phyloP scores from a whole-genome alignment of 2,329 filamentous ascomycete species.

The Colletotrichum siamense region DNA sequence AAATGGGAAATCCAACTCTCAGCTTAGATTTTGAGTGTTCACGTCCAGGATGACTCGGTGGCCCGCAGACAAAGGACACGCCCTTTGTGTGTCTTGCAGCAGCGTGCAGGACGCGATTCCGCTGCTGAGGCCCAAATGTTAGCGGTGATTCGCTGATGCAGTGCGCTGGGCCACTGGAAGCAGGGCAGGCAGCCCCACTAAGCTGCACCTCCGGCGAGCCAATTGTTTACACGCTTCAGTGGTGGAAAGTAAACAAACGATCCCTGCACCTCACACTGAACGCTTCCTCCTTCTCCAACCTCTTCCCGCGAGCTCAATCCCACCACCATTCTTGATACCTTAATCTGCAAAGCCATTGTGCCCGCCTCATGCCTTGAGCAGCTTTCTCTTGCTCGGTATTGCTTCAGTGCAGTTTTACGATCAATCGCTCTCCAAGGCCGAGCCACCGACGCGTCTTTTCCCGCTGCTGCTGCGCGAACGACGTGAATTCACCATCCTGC shows the following conservation, averaged over 20 bases:
- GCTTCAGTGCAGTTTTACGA: conserved; percentile 19
- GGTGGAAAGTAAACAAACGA: conserved; percentile 22
- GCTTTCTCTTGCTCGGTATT: conserved; percentile 17
- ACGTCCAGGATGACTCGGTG: not conserved
- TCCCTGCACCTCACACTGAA: conserved; percentile 13
- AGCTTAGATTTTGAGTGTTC: not conserved
- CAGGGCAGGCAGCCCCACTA: conserved; percentile 10
- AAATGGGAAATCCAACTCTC: not conserved
- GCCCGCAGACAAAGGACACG: not conserved
- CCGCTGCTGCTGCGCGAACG: not conserved
- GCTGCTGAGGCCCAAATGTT: not conserved
- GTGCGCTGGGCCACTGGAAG: not conserved
- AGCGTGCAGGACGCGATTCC: conserved; percentile 6
- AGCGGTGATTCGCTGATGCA: conserved; percentile 7
- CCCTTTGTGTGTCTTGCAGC: conserved; percentile 9
- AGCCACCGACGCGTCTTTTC: conserved; percentile 5
- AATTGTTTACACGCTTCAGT: conserved; percentile 21
- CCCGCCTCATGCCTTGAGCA: conserved; percentile 16
- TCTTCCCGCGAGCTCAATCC: not conserved
- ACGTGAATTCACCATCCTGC: conserved; percentile 2
- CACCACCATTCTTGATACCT: not conserved
- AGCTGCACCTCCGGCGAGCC: conserved; percentile 5
- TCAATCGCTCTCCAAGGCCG: not conserved
- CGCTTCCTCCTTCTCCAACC: conserved; percentile 12
- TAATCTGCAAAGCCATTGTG: conserved; percentile 7